Percentiles rank a stretch among this genome's conserved stretches.
These are phyloP conservation scores for Cyclostephanos invisitatus DNA, from an alignment of 108 stramenopile genomes.

Conservation along the genomic window DNA sequence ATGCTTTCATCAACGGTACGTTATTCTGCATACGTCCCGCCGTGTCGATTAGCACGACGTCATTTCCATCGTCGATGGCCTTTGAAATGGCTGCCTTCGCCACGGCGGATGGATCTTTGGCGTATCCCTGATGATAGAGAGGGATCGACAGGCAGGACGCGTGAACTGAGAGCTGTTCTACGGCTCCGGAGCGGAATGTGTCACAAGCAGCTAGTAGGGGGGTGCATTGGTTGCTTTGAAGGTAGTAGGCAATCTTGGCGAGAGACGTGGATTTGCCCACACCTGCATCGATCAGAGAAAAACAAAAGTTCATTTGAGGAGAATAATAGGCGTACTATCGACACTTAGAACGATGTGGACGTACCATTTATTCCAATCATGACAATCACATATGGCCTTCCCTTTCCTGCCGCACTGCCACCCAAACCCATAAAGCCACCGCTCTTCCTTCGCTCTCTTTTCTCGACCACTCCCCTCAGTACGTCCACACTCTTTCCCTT, in stretches of 20 bases:
- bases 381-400: conserved; percentile 84
- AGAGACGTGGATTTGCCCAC: conserved; percentile 91
- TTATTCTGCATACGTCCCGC: conserved; percentile 99
- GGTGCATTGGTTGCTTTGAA: conserved; percentile 76
- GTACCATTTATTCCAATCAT: conserved; percentile 97
- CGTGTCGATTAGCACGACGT: conserved; percentile 96
- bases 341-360: conserved; percentile 19
- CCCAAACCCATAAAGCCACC: conserved; percentile 44
- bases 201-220: conserved; percentile 94
- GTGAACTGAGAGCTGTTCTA: conserved; percentile 95
- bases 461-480: conserved; percentile 62
- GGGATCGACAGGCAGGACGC: conserved; percentile 88
- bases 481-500: conserved; percentile 54
- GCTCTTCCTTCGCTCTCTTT: conserved; percentile 39
- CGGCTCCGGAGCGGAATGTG: conserved; percentile 97
- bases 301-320: conserved; percentile 23
- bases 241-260: conserved; percentile 89
- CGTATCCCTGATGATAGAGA: conserved; percentile 94
- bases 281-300: conserved; percentile 38
- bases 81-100: conserved; percentile 90
- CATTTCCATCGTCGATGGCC: conserved; percentile 76
- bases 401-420: conserved; percentile 34
- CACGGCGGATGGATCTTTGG: conserved; percentile 92
- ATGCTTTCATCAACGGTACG: conserved; percentile 92
- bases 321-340: background rate